These are phyloP conservation scores for Kodamaea kaohsiungensis DNA, from an alignment of 805 yeast species.

Conservation along the genomic window DNA sequence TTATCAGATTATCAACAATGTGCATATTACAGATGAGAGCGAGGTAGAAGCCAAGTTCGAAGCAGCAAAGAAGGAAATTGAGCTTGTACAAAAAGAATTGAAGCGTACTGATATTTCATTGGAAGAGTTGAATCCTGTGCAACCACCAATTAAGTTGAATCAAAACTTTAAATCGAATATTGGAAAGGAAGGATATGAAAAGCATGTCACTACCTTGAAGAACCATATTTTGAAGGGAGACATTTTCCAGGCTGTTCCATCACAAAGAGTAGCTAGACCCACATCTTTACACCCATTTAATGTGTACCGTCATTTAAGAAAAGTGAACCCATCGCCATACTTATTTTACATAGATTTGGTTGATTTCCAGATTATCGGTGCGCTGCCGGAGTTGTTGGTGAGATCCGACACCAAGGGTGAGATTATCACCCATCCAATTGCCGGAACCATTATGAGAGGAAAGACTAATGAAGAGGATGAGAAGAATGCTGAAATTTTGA, in stretches of 20 bases:
- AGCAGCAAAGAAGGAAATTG: constrained; percentile 58
- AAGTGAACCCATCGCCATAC: constrained; percentile 97
- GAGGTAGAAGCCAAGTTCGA: constrained; percentile 46
- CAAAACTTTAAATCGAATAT: constrained; percentile 83
- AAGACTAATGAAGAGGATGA: constrained; percentile 91
- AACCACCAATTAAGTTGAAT: constrained; percentile 64
- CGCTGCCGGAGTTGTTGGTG: constrained; percentile 93
- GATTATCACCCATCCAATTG: constrained; percentile 94
- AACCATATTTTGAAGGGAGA: constrained; percentile 87
- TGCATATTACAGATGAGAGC: constrained; percentile 43
- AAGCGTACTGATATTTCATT: constrained; percentile 42
- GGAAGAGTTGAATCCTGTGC: constrained; percentile 63
- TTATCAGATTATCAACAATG: constrained; percentile 85
- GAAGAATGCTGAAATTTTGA: constrained; percentile 67
- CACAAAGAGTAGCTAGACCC: constrained; percentile 94
- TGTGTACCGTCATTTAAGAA: constrained; percentile 88
- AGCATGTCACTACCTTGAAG: constrained; percentile 73
- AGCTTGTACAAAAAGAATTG: constrained; percentile 52
- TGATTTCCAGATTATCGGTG: constrained; percentile 95
- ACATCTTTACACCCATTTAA: constrained; percentile 96
- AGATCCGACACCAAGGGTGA: constrained; percentile 72
- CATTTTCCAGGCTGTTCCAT: constrained; percentile 96
- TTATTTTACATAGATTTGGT: constrained; percentile 89
- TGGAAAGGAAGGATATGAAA: constrained; percentile 92
- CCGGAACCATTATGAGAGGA: constrained; percentile 94